Evolutionary conservation across 371 early-diverging fungal species (phyloP).

Genomic region (Rhizomucor miehei): DNA sequence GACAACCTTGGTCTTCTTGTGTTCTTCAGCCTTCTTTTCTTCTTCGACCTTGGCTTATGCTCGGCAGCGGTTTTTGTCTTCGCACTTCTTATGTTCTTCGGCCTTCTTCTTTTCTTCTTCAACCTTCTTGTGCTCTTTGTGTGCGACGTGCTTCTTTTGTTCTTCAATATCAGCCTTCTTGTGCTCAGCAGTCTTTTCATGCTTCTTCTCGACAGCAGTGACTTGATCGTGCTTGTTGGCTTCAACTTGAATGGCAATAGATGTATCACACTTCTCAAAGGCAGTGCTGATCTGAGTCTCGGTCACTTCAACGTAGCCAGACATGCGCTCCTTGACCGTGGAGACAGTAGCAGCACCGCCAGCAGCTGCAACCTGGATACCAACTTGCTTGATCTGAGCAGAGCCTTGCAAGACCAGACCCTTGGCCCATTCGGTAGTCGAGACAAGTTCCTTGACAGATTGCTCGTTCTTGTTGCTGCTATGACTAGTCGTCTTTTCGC

Average conservation of each 20-base stretch:
- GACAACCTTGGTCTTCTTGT: neutral
- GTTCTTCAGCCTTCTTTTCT: neutral
- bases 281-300: constrained; percentile 4
- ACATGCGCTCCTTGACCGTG: constrained; percentile 3
- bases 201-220: neutral
- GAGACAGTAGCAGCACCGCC: neutral
- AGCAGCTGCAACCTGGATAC: constrained; percentile 1
- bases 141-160: constrained; percentile 5
- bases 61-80: neutral
- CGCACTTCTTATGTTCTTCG: constrained; percentile 9
- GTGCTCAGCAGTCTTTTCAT: neutral
- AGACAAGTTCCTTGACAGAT: neutral
- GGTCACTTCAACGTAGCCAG: constrained; percentile 3
- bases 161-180: constrained; percentile 5
- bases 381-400: constrained; percentile 1
- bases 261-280: constrained; percentile 1
- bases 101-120: constrained; percentile 5
- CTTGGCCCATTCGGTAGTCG: constrained; percentile 3
- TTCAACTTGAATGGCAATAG: neutral
- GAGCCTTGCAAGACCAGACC: constrained; percentile 4
- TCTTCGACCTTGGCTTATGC: neutral
- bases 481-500: neutral
- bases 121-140: neutral
- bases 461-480: neutral
- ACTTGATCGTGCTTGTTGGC: neutral